Base-by-base conservation (phyloP, 768 basidiomycete species). In the Rhodotorula toruloides region DNA sequence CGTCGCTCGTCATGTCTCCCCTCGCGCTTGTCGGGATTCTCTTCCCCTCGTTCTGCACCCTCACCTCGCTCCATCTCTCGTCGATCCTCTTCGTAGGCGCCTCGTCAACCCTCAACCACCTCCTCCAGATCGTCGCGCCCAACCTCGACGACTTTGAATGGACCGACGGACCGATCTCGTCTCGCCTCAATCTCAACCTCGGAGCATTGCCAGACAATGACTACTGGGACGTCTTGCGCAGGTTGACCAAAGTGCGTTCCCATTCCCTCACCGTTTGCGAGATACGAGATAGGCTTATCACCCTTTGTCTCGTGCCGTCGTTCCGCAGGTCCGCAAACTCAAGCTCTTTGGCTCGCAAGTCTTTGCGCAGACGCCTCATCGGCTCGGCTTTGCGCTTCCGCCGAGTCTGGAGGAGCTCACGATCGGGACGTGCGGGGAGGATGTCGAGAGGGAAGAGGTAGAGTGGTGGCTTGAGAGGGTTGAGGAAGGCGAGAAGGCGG, bases 391-490 rank as follows among this genome's bases (percentile, higher is more conserved):
- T 46, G 2, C 9, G 27, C 58, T 65, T 22, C 63, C 63, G 11
- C 43, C 52, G 12, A 2, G 32, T 4, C 53, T 65, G 44, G 57
- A 54, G 25, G 40, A 58, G n/a, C 58, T 65, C 19, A 27, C 19
- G 21, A n/a, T 65, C 55, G 63, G 63, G 4, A 36, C 39, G 4
- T 12, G 34, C 13, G 40, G 39, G 11, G 22, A 22, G 4, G 42
- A 53, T 13, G 34, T 57, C 31, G 37, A 42, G 7, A 19, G 25
- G 10, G 49, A 25, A 3, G 56, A 46, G 40, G 17, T 63, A 10
- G 29, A 2, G 8, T 58, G 43, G 39, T 65, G 63, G 63, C 19
- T 65, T 21, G 50, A 53, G 10, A 16, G 37, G 27, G 32, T 58
- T 21, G 43, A 52, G n/a, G n/a, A n/a, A n/a, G n/a, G n/a, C 17